Evolutionary conservation across 805 yeast species (phyloP).

Genomic region (Saccharomycopsis capsularis): DNA sequence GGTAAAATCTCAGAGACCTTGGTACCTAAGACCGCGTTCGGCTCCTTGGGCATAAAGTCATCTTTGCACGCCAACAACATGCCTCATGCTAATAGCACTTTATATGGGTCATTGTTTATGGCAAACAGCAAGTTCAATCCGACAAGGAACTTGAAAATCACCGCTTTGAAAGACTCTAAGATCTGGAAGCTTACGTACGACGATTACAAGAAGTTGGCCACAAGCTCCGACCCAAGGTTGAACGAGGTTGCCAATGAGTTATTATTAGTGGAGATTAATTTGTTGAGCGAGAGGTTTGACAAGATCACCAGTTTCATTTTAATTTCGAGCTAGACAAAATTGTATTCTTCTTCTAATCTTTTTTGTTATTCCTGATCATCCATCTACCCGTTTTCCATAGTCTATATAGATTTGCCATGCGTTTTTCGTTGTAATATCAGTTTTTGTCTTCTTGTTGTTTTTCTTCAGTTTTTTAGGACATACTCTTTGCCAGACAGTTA

Average conservation of each 20-base stretch:
- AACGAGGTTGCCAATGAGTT: conserved; percentile 32
- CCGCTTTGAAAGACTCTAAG: conserved; percentile 29
- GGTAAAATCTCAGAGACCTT: conserved; percentile 41
- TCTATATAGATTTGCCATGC: too few species aligned
- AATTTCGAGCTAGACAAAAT: conserved; percentile 32
- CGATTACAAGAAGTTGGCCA: conserved; percentile 30
- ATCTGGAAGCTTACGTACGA: conserved; percentile 35
- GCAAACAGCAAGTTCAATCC: conserved; percentile 25
- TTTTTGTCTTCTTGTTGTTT: too few species aligned
- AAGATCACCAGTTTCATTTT: conserved; percentile 41
- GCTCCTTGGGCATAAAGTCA: conserved; percentile 39
- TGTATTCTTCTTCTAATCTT: too few species aligned
- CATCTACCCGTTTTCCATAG: too few species aligned
- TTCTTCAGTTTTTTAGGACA: too few species aligned
- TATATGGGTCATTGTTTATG: too few species aligned
- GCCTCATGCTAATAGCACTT: neutral
- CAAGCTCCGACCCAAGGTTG: conserved; percentile 30
- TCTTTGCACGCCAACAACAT: neutral
- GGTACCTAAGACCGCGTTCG: conserved; percentile 70
- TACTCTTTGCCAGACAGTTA: too few species aligned
- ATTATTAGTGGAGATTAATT: conserved; percentile 34
- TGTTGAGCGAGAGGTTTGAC: conserved; percentile 39
- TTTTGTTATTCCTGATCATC: neutral
- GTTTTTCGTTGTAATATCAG: too few species aligned
- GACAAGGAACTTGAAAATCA: conserved; percentile 33